phyloP scores from a whole-genome alignment of 768 basidiomycete species.

The Rhizopogon rudus region DNA sequence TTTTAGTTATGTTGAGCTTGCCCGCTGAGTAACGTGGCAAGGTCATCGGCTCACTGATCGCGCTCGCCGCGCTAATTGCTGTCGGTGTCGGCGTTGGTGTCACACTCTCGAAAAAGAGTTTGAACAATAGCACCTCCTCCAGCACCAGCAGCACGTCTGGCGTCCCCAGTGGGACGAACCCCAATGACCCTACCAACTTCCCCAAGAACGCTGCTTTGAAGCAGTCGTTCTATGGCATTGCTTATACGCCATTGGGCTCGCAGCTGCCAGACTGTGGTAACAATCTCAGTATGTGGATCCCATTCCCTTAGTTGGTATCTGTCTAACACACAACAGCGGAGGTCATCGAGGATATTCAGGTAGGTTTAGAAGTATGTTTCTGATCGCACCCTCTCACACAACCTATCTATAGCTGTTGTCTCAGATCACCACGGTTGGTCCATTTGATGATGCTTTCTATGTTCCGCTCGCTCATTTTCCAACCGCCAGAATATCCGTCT shows the following conservation, averaged over 20 bases:
- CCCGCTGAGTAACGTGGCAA: constrained; percentile 18
- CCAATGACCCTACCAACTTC: constrained; percentile 77
- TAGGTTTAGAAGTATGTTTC: constrained; percentile 19
- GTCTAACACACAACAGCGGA: constrained; percentile 28
- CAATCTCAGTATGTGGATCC: constrained; percentile 27
- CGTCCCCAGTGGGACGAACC: constrained; percentile 28
- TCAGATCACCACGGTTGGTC: constrained; percentile 63
- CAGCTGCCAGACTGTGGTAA: constrained; percentile 69
- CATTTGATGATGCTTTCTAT: not conserved
- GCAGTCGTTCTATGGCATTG: constrained; percentile 79
- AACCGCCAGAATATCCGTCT: constrained; percentile 56
- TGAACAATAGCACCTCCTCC: constrained; percentile 22
- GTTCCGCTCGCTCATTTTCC: constrained; percentile 2
- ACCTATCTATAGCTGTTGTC: constrained; percentile 56
- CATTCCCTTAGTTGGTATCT: not conserved
- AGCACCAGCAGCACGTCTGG: constrained; percentile 17
- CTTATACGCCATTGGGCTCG: constrained; percentile 80
- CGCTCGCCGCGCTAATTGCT: constrained; percentile 46
- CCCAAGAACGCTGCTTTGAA: constrained; percentile 61
- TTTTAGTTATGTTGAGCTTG: not conserved
- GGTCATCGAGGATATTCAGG: constrained; percentile 72
- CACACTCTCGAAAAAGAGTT: constrained; percentile 49
- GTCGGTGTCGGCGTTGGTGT: constrained; percentile 64
- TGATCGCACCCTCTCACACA: constrained; percentile 5
- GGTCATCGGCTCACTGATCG: constrained; percentile 49